These are phyloP conservation scores for Lactarius trivialis DNA, from an alignment of 768 basidiomycete species.

Conservation along the genomic window DNA sequence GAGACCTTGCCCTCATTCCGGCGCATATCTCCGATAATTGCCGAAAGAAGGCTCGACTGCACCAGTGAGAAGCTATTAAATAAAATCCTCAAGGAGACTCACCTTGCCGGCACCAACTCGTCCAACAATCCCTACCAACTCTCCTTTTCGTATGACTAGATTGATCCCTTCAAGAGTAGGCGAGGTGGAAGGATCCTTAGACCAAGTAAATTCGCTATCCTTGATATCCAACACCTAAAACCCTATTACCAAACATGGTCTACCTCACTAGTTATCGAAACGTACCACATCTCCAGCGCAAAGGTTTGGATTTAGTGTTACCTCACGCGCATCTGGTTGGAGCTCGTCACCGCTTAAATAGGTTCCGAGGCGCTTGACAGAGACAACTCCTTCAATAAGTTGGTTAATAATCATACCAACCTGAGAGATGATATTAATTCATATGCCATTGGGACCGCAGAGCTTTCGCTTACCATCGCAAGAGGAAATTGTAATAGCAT, in stretches of 20 bases:
- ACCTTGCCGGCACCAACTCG: constrained; percentile 91
- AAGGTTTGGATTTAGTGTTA: constrained; percentile 39
- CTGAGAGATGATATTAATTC: constrained; percentile 31
- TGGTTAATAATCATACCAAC: constrained; percentile 69
- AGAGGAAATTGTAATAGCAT: constrained; percentile 84
- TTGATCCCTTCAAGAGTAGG: constrained; percentile 73
- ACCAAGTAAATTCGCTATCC: constrained; percentile 82
- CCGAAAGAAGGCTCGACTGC: constrained; percentile 67
- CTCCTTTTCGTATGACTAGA: constrained; percentile 71
- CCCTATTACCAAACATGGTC: not conserved
- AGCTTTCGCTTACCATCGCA: constrained; percentile 52
- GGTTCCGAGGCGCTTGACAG: constrained; percentile 64
- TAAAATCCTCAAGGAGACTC: constrained; percentile 16
- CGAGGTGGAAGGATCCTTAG: constrained; percentile 40
- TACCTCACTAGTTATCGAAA: not conserved
- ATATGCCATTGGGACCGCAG: not conserved
- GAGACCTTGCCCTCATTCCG: constrained; percentile 65
- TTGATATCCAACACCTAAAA: constrained; percentile 56
- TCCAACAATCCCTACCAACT: constrained; percentile 79
- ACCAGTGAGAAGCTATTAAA: constrained; percentile 10
- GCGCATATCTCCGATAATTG: constrained; percentile 84
- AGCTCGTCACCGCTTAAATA: constrained; percentile 79
- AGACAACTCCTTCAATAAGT: constrained; percentile 82
- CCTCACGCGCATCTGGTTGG: constrained; percentile 64
- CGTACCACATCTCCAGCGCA: constrained; percentile 55